Base-by-base conservation (phyloP, 257 asterid species). In the Thymus mandschuricus region DNA sequence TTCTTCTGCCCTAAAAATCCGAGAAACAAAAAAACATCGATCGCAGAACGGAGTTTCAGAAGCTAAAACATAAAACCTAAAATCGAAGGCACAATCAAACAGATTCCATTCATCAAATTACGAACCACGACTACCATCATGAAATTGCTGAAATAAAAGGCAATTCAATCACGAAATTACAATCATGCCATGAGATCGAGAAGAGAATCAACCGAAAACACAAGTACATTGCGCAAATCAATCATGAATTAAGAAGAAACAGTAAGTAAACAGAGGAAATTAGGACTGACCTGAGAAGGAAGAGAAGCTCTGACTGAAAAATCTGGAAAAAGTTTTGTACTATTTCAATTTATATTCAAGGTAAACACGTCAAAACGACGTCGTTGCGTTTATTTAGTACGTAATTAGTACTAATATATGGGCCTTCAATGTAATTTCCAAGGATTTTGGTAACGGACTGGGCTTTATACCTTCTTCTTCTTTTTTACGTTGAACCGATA, bases 211-310 rank as follows among this genome's bases (percentile, higher is more conserved):
- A 2, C 44, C 54, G 43, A 28, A 41, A 10, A 0, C 8, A 1
- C 3, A 27, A 56, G 10, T 13, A 3, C 41, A 61, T 12, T 8
- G 4, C 50, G 59, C 54, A 10, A 59, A 71, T 40, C 40, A 46
- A 57, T 45, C 34, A 34, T 7, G 28, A 67, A 55, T 34, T 15
- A 50, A 38, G 73, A 4, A 56, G 48, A 56, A 57, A 1, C 5
- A 21, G 21, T 5, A 10, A 64, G 10, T 55, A 12, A 31, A 46
- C 0, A 33, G 7, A 66, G 44, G 40, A 58, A 65, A 59, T 57
- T 31, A 44, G 72, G 60, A 52, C 72, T 70, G 75, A 79, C 83
- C 83, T 65, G 78, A 66, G 76, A 56, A 70, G 27, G 27, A 50
- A 44, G 28, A 58, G 30, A 75, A 73, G 52, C 52, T 34, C 31